A percentile compares a stretch with the other conserved stretches of the same genome.
These are phyloP conservation scores for Gleditsia sinensis DNA, from an alignment of 306 rosid genomes.

Conservation along the genomic window DNA sequence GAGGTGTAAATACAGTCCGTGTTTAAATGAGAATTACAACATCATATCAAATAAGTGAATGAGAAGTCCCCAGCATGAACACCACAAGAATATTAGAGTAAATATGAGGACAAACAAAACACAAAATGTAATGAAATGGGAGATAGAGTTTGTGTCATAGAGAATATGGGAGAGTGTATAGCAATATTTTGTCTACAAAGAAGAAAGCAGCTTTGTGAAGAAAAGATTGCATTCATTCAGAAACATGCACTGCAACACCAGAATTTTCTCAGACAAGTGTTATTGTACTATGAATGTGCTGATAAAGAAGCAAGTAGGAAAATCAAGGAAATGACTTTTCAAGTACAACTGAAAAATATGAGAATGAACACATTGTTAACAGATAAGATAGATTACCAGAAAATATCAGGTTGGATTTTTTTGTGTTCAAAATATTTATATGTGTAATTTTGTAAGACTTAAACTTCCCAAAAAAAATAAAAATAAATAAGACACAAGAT, in stretches of 20 bases:
- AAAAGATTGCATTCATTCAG: constrained; percentile 16
- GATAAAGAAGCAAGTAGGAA: constrained; percentile 14
- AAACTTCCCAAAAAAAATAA: constrained; percentile 3
- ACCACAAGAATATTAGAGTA: not conserved
- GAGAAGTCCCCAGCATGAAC: not conserved
- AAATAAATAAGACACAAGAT: no score
- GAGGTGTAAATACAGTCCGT: not conserved
- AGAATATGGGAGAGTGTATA: not conserved
- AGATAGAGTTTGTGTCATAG: not conserved
- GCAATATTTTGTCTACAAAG: constrained; percentile 3
- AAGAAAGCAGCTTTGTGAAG: not conserved
- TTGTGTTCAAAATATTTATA: not conserved
- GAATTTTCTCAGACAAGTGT: constrained; percentile 5
- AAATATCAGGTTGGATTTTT: constrained; percentile 1
- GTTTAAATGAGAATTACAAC: not conserved
- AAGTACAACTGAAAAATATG: not conserved
- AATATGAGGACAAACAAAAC: not conserved
- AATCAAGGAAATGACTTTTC: constrained; percentile 1
- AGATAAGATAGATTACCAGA: not conserved
- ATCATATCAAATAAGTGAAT: constrained; percentile 10
- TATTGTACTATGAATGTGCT: not conserved
- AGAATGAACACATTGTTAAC: not conserved
- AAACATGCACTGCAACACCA: not conserved
- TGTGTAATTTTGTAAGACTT: not conserved
- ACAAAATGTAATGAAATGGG: not conserved